Percentiles rank a stretch among this genome's conserved stretches.
Conservation (phyloP, 768 basidiomycete species). For the Rhodocollybia butyracea region DNA sequence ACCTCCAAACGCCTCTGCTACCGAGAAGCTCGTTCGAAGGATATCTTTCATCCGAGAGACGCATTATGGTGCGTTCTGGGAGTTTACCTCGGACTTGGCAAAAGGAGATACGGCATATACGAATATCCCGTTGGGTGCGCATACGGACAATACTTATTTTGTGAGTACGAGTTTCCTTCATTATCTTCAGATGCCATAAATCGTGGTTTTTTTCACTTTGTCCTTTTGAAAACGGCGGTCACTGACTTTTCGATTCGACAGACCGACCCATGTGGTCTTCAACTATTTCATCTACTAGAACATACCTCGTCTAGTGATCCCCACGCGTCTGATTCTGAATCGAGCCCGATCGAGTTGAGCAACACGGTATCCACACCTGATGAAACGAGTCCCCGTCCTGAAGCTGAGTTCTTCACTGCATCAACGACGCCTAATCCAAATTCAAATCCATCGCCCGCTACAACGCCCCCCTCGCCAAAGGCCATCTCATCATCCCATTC, state of each 20-base stretch:
- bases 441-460: not conserved
- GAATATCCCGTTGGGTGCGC: conserved; percentile 79
- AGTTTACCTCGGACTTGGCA: conserved; percentile 88
- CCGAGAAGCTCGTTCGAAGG: conserved; percentile 69
- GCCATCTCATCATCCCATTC: conserved; percentile 36
- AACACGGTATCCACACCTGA: not conserved
- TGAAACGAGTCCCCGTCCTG: not conserved
- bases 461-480: not conserved
- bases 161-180: conserved; percentile 33
- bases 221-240: not conserved
- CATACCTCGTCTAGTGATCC: too few species aligned
- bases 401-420: not conserved
- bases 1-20: conserved; percentile 77
- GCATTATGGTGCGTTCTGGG: conserved; percentile 88
- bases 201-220: not conserved
- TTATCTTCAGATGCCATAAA: too few species aligned
- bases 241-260: conserved; percentile 22
- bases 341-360: not conserved
- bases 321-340: conserved; percentile 16
- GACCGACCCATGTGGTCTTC: conserved; percentile 95
- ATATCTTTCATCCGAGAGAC: conserved; percentile 92
- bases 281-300: conserved; percentile 91
- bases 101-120: conserved; percentile 96
- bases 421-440: not conserved
- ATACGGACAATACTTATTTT: conserved; percentile 68